These are phyloP conservation scores for Penstemon barbatus DNA, from an alignment of 257 asterid species.

Conservation along the genomic window DNA sequence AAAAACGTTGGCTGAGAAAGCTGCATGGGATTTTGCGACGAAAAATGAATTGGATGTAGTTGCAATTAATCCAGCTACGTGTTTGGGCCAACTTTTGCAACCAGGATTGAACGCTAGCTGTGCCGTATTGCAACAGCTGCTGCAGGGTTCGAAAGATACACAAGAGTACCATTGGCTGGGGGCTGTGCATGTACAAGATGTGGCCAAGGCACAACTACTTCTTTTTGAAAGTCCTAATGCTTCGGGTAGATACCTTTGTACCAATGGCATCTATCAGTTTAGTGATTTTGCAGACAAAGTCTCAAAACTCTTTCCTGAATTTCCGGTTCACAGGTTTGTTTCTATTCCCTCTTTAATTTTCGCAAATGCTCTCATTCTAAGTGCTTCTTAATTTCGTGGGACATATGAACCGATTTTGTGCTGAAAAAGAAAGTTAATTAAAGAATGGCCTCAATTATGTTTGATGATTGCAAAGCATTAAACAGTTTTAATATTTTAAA, in stretches of 20 bases:
- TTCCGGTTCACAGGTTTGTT: conserved; percentile 74
- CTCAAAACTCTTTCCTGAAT: conserved; percentile 60
- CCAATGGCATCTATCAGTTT: conserved; percentile 81
- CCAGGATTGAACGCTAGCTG: conserved; percentile 82
- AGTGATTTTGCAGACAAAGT: conserved; percentile 69
- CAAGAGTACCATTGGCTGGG: conserved; percentile 92
- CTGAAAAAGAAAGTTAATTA: conserved; percentile 16
- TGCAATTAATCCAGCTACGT: conserved; percentile 73
- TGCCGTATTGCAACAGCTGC: conserved; percentile 74
- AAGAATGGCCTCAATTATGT: conserved; percentile 4
- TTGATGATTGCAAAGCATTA: conserved; percentile 10
- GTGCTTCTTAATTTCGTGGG: background rate
- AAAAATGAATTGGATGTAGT: conserved; percentile 64
- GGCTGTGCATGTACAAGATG: conserved; percentile 89
- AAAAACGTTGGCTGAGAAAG: conserved; percentile 79
- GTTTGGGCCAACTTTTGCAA: conserved; percentile 77
- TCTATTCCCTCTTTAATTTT: background rate
- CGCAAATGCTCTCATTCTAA: background rate
- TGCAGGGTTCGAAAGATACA: conserved; percentile 73
- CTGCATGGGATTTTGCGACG: conserved; percentile 79
- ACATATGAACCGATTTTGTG: background rate
- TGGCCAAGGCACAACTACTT: conserved; percentile 69
- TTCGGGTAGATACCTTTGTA: conserved; percentile 84
- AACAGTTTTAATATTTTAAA: conserved; percentile 4
- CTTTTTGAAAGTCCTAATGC: conserved; percentile 64